Base-by-base conservation (phyloP, 805 yeast genomes). In the Maudiozyma bulderi region DNA sequence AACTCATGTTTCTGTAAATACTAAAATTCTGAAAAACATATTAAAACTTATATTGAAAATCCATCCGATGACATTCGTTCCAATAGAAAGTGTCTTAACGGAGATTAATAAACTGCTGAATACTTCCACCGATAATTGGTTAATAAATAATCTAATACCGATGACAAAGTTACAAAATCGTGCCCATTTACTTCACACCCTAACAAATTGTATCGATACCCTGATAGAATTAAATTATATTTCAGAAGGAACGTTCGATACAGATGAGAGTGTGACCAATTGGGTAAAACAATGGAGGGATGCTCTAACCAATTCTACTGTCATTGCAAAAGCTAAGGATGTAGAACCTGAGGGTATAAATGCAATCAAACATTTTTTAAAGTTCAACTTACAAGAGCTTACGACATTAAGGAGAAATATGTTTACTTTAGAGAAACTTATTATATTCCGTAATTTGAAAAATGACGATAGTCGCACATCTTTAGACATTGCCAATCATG, bases 331-430 rank as follows among this genome's bases (percentile, higher is more conserved):
- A 11, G 40, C 38, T 11, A 55, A 52, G 40, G 44, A 41, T 13
- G 47, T 60, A n/a, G 59, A 57, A 32, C 62, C 62, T 6, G 68
- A 64, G 44, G 62, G 59, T 37, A 51, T 62, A 39, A 55, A 51
- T 34, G 54, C 56, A 7, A 60, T 64, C 5, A 60, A 60, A 42
- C 50, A 52, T 29, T 59, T 64, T 44, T 45, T 60, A 15, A 57
- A 58, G 37, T 60, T 57, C 43, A 60, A 57, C 46, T 45, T 52
- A 3, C 43, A 55, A 13, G 67, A 62, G 47, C 33, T 62, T 15
- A 44, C 43, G 7, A 46, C 48, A 7, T 39, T 59, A 13, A 50
- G 50, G 26, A 44, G 46, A 1, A 43, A 44, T 11, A 15, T 59
- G 26, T 48, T 45, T 7, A 48, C 52, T 5, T 28, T 62, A 42